Evolutionary conservation across 2,329 filamentous ascomycete genomes (phyloP).

Genomic region (Rosellinia necatrix): DNA sequence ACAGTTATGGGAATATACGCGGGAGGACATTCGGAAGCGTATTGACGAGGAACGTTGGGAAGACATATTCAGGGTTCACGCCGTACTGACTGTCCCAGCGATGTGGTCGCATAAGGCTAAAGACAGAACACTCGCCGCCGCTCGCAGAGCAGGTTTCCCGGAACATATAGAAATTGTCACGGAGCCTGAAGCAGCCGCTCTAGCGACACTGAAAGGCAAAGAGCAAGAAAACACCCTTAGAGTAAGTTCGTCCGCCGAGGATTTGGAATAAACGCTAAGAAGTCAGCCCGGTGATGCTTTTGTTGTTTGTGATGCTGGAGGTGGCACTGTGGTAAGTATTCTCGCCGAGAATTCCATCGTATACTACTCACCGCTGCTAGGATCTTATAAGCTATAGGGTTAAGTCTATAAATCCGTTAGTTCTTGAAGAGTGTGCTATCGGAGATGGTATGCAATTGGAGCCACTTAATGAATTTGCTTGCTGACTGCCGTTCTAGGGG

Average conservation of each 20-base stretch:
- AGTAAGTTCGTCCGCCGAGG: background rate
- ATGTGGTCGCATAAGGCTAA: background rate
- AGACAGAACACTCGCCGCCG: background rate
- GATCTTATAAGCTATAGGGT: background rate
- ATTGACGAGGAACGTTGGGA: background rate
- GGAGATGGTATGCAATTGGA: background rate
- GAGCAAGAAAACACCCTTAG: background rate
- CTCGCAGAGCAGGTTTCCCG: background rate
- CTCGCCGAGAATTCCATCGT: too few species aligned
- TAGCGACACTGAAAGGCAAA: background rate
- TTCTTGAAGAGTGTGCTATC: background rate
- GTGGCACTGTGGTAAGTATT: background rate
- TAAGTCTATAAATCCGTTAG: background rate
- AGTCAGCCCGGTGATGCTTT: background rate
- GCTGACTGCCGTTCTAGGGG: too few species aligned
- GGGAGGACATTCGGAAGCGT: background rate
- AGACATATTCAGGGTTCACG: background rate
- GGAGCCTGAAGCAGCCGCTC: background rate
- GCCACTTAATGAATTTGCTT: too few species aligned
- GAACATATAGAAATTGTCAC: background rate
- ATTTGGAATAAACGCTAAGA: too few species aligned
- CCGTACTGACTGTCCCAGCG: background rate
- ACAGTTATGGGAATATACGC: background rate
- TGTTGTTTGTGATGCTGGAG: background rate
- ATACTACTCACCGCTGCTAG: background rate